Conservation (phyloP, 2,329 filamentous ascomycete genomes). For the Colletotrichum sp. region DNA sequence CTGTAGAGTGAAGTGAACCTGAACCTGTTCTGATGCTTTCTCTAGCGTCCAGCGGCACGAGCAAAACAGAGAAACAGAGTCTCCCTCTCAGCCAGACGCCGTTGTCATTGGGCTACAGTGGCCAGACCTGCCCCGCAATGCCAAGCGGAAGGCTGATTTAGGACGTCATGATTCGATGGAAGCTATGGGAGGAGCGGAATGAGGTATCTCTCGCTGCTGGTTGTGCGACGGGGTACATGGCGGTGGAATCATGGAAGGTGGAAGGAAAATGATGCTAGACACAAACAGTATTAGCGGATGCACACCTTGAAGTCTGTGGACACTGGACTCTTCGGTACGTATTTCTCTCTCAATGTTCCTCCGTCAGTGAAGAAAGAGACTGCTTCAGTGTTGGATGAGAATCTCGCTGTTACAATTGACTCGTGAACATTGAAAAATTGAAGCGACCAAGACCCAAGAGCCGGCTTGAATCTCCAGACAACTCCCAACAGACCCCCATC, state of each 20-base stretch:
- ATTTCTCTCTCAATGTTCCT: background rate
- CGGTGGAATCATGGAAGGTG: background rate
- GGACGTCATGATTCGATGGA: conserved; percentile 15
- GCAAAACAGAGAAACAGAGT: background rate
- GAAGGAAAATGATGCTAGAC: background rate
- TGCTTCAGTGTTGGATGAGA: background rate
- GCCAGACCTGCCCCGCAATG: background rate
- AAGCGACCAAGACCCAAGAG: background rate
- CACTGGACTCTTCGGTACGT: background rate
- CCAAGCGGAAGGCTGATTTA: conserved; percentile 11
- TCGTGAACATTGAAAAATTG: background rate
- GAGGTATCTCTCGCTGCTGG: background rate
- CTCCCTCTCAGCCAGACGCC: background rate
- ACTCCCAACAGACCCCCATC: background rate
- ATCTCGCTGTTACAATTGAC: background rate
- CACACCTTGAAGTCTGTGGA: background rate
- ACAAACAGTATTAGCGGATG: background rate
- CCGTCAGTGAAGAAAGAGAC: background rate
- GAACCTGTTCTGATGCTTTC: background rate
- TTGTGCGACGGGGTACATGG: background rate
- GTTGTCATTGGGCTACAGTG: background rate
- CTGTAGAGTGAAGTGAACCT: background rate
- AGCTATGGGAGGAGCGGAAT: background rate
- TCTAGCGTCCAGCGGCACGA: background rate
- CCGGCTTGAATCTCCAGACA: background rate